Evolutionary conservation across 805 yeast genomes (phyloP), one percentile per base, ranked within the genome.

Genomic region (Pichia ethanolica): DNA sequence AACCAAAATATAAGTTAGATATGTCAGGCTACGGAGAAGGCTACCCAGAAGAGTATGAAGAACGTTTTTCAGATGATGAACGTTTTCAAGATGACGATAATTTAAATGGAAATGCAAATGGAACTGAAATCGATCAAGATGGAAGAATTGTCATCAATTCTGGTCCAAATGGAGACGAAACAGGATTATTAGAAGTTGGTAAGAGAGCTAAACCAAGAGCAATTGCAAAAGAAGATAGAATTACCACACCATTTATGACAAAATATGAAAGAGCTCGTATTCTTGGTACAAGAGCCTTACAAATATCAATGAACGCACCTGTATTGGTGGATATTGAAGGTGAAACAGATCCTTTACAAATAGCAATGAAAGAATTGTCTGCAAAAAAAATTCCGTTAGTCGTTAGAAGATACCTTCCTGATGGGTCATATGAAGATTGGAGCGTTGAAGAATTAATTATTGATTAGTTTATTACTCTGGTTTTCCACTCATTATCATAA

Each of bases 221-320:
- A 20, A 89, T 93, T 52, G 86, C 97, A 50, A 87, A 79, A 59
- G 96, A 88, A 26, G 73, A 86, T 56, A 81, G 99, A 68, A 78
- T 89, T 30, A 93, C 99, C 12, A 93, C 99, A 5, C 99, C 99
- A 47, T 93, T 91, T 67, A 90, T 93, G 98, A 93, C 99, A 50
- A 93, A 95, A 65, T 93, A 93, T 67, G 99, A 93, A 74, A 80
- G 97, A 60, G 99, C 99, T 7, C 81, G 99, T 72, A 89, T 93
- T 53, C 77, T 93, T 61, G 99, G 99, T 30, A 93, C 99, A 10
- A 79, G 99, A 61, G 99, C 99, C 1, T 73, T 93, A 56, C 99
- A 93, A 69, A 91, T 93, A 60, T 89, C 97, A 30, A 86, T 93
- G 87, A 93, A 93, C 65, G 99, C 99, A 1, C 99, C 99, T 2